Conservation (phyloP, 2,329 filamentous ascomycete genomes). For the Penicillium sumatraense region DNA sequence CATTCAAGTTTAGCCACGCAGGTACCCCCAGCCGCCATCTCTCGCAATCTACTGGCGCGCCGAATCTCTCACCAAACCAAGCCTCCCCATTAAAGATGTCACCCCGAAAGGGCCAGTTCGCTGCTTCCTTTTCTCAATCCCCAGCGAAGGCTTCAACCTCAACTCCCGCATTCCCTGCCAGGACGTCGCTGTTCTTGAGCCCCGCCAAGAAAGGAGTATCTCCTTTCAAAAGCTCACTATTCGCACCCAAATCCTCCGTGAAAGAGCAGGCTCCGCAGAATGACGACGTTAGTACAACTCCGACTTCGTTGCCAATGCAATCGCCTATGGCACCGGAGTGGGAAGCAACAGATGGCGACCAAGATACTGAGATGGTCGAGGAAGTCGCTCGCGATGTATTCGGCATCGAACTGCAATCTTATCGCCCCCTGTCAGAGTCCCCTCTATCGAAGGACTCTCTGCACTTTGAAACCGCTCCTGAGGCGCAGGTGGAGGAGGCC, state of each 20-base stretch:
- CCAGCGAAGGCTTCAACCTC: conserved; percentile 36
- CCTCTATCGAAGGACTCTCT: conserved; percentile 1
- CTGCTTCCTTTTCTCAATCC: conserved; percentile 41
- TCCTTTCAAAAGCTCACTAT: conserved; percentile 41
- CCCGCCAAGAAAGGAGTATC: conserved; percentile 49
- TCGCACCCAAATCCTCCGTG: conserved; percentile 19
- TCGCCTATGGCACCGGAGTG: not conserved
- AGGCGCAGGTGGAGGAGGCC: conserved; percentile 7
- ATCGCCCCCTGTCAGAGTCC: conserved; percentile 10
- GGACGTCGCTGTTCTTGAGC: conserved; percentile 46
- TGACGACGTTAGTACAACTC: not conserved
- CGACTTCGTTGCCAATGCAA: conserved; percentile 1
- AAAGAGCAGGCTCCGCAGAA: conserved; percentile 4
- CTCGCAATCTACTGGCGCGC: conserved; percentile 23
- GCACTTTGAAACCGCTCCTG: not conserved
- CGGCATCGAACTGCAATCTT: conserved; percentile 24
- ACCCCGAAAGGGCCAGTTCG: conserved; percentile 46
- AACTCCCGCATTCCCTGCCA: conserved; percentile 40
- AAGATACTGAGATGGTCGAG: conserved; percentile 25
- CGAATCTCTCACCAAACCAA: conserved; percentile 34
- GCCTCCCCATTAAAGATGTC: conserved; percentile 49
- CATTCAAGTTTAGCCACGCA: conserved; percentile 48
- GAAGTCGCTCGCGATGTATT: conserved; percentile 29
- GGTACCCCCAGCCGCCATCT: conserved; percentile 45
- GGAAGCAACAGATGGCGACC: conserved; percentile 11